A percentile compares a stretch with the other conserved stretches of the same genome.
Evolutionary conservation across 345 rosid genomes (phyloP).

Genomic region (Brassica incana): DNA sequence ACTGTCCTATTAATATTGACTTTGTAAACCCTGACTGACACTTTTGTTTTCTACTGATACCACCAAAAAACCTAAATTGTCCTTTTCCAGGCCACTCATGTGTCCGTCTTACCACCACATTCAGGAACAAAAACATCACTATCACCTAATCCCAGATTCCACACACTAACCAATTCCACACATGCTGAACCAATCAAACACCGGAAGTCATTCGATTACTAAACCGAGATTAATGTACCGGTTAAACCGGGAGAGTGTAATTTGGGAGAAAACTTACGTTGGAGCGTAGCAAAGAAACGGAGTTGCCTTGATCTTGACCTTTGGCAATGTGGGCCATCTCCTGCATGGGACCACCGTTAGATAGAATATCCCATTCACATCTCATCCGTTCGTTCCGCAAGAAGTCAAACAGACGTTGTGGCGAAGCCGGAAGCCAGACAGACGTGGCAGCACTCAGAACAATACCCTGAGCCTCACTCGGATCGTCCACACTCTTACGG

Average conservation of each 20-base stretch:
- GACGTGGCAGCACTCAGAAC: constrained; percentile 69
- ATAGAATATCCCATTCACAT: constrained; percentile 66
- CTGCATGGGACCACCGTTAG: constrained; percentile 68
- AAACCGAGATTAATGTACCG: neutral
- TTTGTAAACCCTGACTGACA: constrained; percentile 38
- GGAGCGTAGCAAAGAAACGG: constrained; percentile 62
- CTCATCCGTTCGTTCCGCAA: constrained; percentile 59
- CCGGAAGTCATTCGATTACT: neutral
- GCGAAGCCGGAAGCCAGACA: constrained; percentile 62
- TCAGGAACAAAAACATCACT: constrained; percentile 40
- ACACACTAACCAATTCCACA: neutral
- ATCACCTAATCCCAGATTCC: constrained; percentile 33
- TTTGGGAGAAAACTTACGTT: constrained; percentile 37
- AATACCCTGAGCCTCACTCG: constrained; percentile 67
- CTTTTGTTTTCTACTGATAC: constrained; percentile 35
- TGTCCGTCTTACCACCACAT: constrained; percentile 20
- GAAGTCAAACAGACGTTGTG: constrained; percentile 59
- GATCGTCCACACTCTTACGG: constrained; percentile 57
- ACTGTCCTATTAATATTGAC: constrained; percentile 60
- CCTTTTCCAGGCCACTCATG: constrained; percentile 42
- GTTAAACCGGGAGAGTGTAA: neutral
- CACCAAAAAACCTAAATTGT: constrained; percentile 45
- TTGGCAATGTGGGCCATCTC: constrained; percentile 64
- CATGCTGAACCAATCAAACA: constrained; percentile 24
- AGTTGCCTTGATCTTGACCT: constrained; percentile 66